These are phyloP conservation scores for Alectoria sarmentosa DNA, from an alignment of 495 filamentous ascomycete species.

Conservation along the genomic window DNA sequence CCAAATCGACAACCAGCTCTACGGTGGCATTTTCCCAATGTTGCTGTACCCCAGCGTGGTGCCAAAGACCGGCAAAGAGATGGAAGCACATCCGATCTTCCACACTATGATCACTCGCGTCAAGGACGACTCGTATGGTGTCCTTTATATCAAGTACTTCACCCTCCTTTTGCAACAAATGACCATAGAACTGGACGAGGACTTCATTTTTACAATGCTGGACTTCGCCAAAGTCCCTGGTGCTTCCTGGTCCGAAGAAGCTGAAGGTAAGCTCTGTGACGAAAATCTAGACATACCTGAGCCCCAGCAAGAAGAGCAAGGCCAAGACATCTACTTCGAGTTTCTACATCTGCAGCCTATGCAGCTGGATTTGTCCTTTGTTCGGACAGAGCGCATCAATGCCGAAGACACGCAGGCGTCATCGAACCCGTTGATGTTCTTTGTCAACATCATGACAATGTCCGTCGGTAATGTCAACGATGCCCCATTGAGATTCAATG, in stretches of 20 bases:
- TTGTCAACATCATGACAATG: constrained; percentile 98
- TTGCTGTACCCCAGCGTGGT: constrained; percentile 97
- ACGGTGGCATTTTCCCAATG: constrained; percentile 96
- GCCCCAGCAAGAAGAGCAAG: constrained; percentile 71
- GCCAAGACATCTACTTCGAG: constrained; percentile 96
- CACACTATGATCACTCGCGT: constrained; percentile 87
- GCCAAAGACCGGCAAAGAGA: constrained; percentile 93
- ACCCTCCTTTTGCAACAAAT: constrained; percentile 92
- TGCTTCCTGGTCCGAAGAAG: constrained; percentile 79
- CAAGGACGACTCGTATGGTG: constrained; percentile 97
- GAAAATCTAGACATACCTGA: constrained; percentile 87
- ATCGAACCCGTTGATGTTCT: constrained; percentile 92
- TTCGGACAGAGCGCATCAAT: constrained; percentile 93
- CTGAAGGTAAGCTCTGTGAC: constrained; percentile 80
- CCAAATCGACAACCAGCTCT: constrained; percentile 97
- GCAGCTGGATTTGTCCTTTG: constrained; percentile 95
- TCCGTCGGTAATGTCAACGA: constrained; percentile 98
- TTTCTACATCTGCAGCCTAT: constrained; percentile 94
- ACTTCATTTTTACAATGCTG: constrained; percentile 91
- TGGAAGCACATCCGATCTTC: constrained; percentile 91
- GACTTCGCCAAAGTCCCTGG: constrained; percentile 94
- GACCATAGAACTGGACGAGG: constrained; percentile 96
- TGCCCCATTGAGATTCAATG: constrained; percentile 85
- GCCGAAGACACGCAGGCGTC: constrained; percentile 83
- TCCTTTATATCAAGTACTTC: constrained; percentile 97